Percentiles rank a stretch among this genome's conserved stretches.
These are phyloP conservation scores for Phytophthora lateralis DNA, from an alignment of 352 stramenopile genomes.

Conservation along the genomic window DNA sequence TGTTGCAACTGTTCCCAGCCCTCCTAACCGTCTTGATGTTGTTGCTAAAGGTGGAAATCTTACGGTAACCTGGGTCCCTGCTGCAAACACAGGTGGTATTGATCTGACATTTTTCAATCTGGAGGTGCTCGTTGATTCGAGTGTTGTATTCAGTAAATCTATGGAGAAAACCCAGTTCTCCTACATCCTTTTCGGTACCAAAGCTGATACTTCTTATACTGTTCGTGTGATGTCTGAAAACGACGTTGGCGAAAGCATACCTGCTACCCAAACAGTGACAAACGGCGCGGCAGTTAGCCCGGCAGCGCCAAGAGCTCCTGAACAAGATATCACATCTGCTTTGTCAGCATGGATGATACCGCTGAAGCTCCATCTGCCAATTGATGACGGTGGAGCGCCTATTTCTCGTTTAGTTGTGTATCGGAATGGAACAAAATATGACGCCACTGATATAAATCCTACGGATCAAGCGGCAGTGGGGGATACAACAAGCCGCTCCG, in stretches of 20 bases:
- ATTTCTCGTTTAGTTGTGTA: constrained; percentile 46
- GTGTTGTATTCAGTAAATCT: constrained; percentile 4
- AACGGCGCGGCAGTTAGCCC: constrained; percentile 39
- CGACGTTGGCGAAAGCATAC: constrained; percentile 24
- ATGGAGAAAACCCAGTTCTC: constrained; percentile 7
- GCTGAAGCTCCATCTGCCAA: constrained; percentile 39
- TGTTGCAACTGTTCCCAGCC: constrained; percentile 28
- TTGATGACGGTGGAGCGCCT: constrained; percentile 46
- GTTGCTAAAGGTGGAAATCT: constrained; percentile 38
- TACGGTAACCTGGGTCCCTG: constrained; percentile 32
- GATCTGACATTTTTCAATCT: constrained; percentile 31
- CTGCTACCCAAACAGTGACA: constrained; percentile 7
- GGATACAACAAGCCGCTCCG: constrained; percentile 11
- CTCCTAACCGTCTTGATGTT: constrained; percentile 15
- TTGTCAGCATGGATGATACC: constrained; percentile 38
- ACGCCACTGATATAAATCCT: constrained; percentile 11
- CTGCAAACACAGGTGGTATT: constrained; percentile 47
- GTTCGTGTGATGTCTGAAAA: constrained; percentile 38
- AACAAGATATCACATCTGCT: constrained; percentile 13
- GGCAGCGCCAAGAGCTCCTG: constrained; percentile 29
- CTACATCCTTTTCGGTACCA: constrained; percentile 29
- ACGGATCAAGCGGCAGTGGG: constrained; percentile 14
- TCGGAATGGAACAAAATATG: constrained; percentile 42
- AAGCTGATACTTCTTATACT: constrained; percentile 36
- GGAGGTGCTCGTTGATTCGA: constrained; percentile 10